Evolutionary conservation across 1,284 basidiomycete species (phyloP).

Genomic region (Coriolopsis trogii): DNA sequence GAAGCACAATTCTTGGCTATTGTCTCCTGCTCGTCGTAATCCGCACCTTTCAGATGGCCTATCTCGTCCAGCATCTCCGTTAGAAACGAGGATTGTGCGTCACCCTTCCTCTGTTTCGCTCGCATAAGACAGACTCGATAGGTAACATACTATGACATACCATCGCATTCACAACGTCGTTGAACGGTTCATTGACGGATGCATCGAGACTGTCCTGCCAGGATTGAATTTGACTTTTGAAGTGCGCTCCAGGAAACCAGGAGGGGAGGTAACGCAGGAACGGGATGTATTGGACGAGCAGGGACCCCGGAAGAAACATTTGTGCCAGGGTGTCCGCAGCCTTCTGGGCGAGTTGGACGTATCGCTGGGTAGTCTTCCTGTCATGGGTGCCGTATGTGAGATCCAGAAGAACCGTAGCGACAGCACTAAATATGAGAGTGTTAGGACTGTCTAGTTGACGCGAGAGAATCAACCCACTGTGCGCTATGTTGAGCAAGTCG

Average conservation of each 20-base stretch:
- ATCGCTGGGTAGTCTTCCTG: neutral
- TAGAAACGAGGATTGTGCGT: neutral
- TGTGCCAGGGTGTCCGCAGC: conserved; percentile 7
- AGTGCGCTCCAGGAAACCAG: conserved; percentile 45
- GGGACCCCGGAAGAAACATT: conserved; percentile 8
- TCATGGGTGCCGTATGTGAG: neutral
- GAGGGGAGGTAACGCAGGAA: conserved; percentile 38
- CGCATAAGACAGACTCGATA: neutral
- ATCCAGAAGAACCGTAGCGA: neutral
- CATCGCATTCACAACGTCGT: conserved; percentile 5
- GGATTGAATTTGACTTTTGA: conserved; percentile 45
- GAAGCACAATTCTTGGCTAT: neutral
- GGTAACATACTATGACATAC: neutral
- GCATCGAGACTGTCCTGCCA: conserved; percentile 23
- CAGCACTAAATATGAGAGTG: neutral
- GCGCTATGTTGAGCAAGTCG: neutral
- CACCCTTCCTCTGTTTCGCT: neutral
- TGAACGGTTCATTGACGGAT: conserved; percentile 15
- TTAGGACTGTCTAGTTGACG: no score
- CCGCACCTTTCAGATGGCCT: neutral
- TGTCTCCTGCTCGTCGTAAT: neutral
- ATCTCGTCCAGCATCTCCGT: neutral
- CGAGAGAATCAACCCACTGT: neutral
- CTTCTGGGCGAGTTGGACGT: conserved; percentile 3
- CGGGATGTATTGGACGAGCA: conserved; percentile 6